A percentile compares a stretch with the other conserved stretches of the same genome.
These are phyloP conservation scores for Penicillium expansum DNA, from an alignment of 2,329 filamentous ascomycete genomes.

Conservation along the genomic window DNA sequence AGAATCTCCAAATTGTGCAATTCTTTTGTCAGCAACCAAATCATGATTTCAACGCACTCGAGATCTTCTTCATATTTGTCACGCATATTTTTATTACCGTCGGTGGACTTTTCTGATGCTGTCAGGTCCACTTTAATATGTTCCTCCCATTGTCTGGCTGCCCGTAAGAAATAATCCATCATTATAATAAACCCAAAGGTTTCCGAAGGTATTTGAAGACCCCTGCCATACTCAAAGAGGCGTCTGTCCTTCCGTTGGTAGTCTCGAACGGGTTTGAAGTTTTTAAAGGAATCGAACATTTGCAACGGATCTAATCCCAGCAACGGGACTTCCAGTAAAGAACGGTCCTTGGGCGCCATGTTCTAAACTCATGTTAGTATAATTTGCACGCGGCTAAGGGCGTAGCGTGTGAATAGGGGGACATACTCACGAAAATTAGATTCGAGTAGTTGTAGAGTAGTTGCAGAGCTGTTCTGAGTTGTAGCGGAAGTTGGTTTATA, in stretches of 20 bases:
- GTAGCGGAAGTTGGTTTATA: not conserved
- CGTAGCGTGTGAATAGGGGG: not conserved
- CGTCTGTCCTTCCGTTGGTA: not conserved
- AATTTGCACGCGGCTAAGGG: not conserved
- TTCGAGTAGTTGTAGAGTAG: no score
- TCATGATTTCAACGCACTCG: rapidly evolving
- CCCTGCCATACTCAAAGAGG: not conserved
- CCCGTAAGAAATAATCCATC: not conserved
- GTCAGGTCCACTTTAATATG: not conserved
- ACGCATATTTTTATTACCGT: not conserved
- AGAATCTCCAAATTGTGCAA: not conserved
- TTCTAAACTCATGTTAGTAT: not conserved
- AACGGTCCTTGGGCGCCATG: not conserved
- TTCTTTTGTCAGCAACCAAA: not conserved
- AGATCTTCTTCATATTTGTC: not conserved
- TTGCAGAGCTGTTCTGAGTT: no score
- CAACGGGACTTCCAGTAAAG: not conserved
- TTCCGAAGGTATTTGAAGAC: not conserved
- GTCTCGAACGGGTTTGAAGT: not conserved
- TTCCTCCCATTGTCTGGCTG: not conserved
- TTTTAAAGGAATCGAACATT: not conserved
- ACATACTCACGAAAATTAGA: not conserved
- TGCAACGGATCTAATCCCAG: not conserved
- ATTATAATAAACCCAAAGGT: not conserved
- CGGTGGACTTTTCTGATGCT: not conserved